These are phyloP conservation scores for rapeseed (Brassica napus) DNA, from an alignment of 345 rosid species.

Conservation along the genomic window Da-Ae NC_063442.1:14122501-14123000, in stretches of 20 bases:
- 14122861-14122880: slow-evolving; percentile 18
- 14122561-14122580: not conserved
- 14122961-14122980: slow-evolving; percentile 64
- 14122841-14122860: slow-evolving; percentile 44
- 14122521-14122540: not conserved
- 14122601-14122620: slow-evolving; percentile 57
- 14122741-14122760: slow-evolving; percentile 73
- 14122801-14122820: slow-evolving; percentile 64
- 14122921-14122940: not conserved
- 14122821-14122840: slow-evolving; percentile 80
- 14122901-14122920: not conserved
- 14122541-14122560: not conserved
- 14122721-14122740: slow-evolving; percentile 67
- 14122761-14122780: slow-evolving; percentile 67
- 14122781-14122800: slow-evolving; percentile 56
- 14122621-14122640: slow-evolving; percentile 87
- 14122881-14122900: not conserved
- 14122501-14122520: not conserved
- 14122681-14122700: slow-evolving; percentile 72
- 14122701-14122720: slow-evolving; percentile 64
- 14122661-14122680: slow-evolving; percentile 85
- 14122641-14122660: slow-evolving; percentile 75
- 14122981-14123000: slow-evolving; percentile 84
- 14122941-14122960: slow-evolving; percentile 48
- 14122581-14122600: not conserved